phyloP scores from a whole-genome alignment of 2,329 filamentous ascomycete species.

The Curvularia verruculosa region DNA sequence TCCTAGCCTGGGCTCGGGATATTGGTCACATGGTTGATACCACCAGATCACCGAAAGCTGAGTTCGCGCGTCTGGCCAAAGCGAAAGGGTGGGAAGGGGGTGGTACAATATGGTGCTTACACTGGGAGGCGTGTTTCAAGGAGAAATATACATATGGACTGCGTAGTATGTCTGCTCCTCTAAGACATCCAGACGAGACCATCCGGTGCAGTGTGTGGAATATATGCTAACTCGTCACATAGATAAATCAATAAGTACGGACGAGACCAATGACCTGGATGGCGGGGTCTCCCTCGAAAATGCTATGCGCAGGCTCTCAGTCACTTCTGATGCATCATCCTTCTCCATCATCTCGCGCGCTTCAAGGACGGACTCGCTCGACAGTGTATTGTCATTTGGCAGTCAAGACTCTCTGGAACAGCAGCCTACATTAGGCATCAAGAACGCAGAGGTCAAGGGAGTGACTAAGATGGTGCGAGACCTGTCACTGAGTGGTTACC shows the following conservation, averaged over 20 bases:
- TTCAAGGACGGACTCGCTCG: constrained; percentile 23
- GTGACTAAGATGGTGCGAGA: not conserved
- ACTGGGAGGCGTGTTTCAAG: constrained; percentile 27
- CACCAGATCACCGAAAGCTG: constrained; percentile 21
- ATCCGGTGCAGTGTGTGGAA: not conserved
- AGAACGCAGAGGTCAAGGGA: not conserved
- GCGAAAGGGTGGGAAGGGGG: constrained; percentile 28
- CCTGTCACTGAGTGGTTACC: not conserved
- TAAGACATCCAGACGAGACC: not conserved
- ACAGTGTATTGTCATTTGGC: constrained; percentile 10
- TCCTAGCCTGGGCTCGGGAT: constrained; percentile 20
- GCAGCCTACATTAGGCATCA: not conserved
- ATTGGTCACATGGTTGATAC: constrained; percentile 18
- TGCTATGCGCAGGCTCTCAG: constrained; percentile 21
- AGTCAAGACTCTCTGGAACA: not conserved
- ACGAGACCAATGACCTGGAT: not conserved
- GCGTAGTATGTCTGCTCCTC: constrained; percentile 10
- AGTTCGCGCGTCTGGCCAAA: constrained; percentile 32
- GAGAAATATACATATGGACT: constrained; percentile 21
- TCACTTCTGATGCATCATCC: constrained; percentile 21
- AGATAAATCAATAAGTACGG: constrained; percentile 5
- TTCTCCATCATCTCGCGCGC: constrained; percentile 24
- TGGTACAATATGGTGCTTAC: constrained; percentile 19
- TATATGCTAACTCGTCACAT: not conserved
- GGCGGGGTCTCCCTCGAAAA: constrained; percentile 8